phyloP scores from a whole-genome alignment of 768 basidiomycete species.

The Mycena olivaceomarginata region DNA sequence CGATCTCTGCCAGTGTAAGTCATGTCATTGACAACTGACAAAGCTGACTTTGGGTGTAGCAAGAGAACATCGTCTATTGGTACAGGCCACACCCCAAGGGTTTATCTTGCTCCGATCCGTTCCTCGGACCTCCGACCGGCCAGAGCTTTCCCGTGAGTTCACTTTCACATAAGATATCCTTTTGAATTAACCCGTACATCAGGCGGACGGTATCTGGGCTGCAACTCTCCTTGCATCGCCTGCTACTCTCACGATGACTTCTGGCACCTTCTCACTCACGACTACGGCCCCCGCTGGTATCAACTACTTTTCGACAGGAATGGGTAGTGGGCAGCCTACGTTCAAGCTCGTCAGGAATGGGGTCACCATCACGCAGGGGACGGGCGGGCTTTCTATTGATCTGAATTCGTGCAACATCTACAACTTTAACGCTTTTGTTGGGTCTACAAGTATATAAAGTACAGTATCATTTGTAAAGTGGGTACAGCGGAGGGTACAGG shows the following conservation, averaged over 20 bases:
- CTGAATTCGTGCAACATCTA: slow-evolving; percentile 9
- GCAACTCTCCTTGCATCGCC: slow-evolving; percentile 3
- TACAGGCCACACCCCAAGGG: slow-evolving; percentile 9
- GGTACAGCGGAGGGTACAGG: neutral
- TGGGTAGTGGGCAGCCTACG: neutral
- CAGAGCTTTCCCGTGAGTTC: neutral
- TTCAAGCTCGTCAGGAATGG: neutral
- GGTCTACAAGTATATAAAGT: neutral
- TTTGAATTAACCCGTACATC: neutral
- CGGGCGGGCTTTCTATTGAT: slow-evolving; percentile 2
- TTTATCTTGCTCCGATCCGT: neutral
- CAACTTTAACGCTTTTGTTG: slow-evolving; percentile 6
- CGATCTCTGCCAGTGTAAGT: neutral
- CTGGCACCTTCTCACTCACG: neutral
- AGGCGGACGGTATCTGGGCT: slow-evolving; percentile 7
- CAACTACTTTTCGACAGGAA: slow-evolving; percentile 5
- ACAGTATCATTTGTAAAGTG: neutral
- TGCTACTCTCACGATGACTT: neutral
- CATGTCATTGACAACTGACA: neutral
- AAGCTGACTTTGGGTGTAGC: neutral
- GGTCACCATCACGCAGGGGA: neutral
- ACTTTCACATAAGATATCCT: neutral
- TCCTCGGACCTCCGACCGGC: slow-evolving; percentile 9
- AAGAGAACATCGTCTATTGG: slow-evolving; percentile 6
- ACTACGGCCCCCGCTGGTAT: slow-evolving; percentile 1